Percentiles rank a stretch among this genome's conserved stretches.
These are phyloP conservation scores for Coemansia sp. DNA, from an alignment of 192 early-diverging fungal species.

Conservation along the genomic window DNA sequence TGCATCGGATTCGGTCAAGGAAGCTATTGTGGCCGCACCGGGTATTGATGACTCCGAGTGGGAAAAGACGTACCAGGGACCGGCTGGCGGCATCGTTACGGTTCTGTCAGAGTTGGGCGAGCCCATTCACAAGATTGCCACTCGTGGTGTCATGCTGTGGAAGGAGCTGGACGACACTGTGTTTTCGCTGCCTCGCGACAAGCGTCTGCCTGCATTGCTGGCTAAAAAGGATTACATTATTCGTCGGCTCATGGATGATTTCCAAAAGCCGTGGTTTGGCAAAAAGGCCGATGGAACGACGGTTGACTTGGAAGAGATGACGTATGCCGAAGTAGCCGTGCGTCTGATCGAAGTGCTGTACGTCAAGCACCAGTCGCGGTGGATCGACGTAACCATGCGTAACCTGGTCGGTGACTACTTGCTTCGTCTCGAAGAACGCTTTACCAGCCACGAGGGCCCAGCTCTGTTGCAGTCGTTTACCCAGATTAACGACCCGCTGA, in stretches of 20 bases:
- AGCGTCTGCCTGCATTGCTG: constrained; percentile 74
- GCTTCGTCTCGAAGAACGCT: constrained; percentile 87
- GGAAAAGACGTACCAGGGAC: constrained; percentile 91
- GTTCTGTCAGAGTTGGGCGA: constrained; percentile 94
- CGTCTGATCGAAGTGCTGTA: constrained; percentile 83
- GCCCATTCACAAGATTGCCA: constrained; percentile 97
- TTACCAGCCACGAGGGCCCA: constrained; percentile 37
- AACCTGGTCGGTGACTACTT: constrained; percentile 85
- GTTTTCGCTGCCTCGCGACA: constrained; percentile 83
- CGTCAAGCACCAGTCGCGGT: constrained; percentile 70
- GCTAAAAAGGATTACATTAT: constrained; percentile 94
- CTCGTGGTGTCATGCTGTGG: constrained; percentile 88
- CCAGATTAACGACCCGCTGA: constrained; percentile 26
- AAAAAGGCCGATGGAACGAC: constrained; percentile 71
- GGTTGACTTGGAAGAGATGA: constrained; percentile 88
- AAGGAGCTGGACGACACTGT: constrained; percentile 93
- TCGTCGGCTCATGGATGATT: constrained; percentile 83
- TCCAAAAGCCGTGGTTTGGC: constrained; percentile 96
- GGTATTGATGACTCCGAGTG: constrained; percentile 85
- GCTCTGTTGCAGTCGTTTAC: constrained; percentile 27
- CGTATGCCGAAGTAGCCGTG: constrained; percentile 84
- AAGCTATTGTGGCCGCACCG: constrained; percentile 83
- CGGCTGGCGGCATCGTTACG: constrained; percentile 87
- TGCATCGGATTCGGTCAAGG: constrained; percentile 78
- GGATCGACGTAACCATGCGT: constrained; percentile 82